Percentiles rank a stretch among this genome's conserved stretches.
phyloP scores from a whole-genome alignment of 495 filamentous ascomycete genomes.

The Oidiodendron maius region DNA sequence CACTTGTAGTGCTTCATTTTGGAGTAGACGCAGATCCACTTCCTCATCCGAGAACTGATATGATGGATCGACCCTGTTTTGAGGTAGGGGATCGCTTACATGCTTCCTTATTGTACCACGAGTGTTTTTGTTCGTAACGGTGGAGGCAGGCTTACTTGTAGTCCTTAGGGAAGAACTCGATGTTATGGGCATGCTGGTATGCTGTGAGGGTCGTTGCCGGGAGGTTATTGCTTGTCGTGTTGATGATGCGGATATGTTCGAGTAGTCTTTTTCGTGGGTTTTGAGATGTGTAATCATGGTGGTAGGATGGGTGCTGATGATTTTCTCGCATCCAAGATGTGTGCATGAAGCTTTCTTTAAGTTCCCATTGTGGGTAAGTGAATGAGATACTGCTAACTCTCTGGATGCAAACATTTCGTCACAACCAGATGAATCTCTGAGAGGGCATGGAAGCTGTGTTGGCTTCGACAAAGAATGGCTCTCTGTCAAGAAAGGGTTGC shows the following conservation, averaged over 20 bases:
- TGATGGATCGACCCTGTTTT: slow-evolving; percentile 25
- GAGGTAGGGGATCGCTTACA: not conserved
- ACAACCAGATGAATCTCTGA: not conserved
- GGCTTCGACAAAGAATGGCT: not conserved
- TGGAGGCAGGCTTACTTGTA: no score
- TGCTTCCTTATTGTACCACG: not conserved
- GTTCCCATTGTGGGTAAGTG: not conserved
- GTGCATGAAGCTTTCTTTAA: not conserved
- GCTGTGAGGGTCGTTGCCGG: no score
- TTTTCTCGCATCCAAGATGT: not conserved
- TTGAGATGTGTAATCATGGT: not conserved
- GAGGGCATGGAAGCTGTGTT: not conserved
- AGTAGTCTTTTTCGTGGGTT: not conserved
- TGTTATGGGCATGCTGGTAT: not conserved
- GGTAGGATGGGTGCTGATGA: not conserved
- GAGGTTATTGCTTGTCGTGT: no score
- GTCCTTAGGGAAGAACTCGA: not conserved
- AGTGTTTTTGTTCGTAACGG: not conserved
- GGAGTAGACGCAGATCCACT: slow-evolving; percentile 9
- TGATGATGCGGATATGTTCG: not conserved
- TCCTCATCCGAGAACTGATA: slow-evolving; percentile 40
- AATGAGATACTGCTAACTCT: not conserved
- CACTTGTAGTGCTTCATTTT: slow-evolving; percentile 12
- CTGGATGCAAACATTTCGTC: not conserved
- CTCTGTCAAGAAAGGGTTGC: not conserved